A percentile compares a stretch with the other conserved stretches of the same genome.
These are phyloP conservation scores for Acrocalymma vagum DNA, from an alignment of 2,329 filamentous ascomycete species.

Conservation along the genomic window DNA sequence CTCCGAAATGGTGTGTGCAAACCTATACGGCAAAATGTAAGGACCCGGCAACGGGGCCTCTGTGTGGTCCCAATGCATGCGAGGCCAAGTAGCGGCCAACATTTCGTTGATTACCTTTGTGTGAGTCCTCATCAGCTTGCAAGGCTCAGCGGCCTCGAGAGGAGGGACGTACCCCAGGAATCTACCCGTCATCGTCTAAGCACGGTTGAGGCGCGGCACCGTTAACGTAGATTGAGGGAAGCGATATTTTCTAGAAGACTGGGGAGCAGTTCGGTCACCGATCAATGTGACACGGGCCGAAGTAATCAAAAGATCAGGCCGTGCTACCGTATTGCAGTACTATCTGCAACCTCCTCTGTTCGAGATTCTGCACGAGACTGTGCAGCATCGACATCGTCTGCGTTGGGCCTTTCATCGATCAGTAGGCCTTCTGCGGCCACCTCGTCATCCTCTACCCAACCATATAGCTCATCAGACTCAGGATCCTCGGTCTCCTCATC, in stretches of 20 bases:
- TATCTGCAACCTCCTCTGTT: slow-evolving; percentile 27
- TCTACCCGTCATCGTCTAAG: slow-evolving; percentile 24
- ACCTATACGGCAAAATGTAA: slow-evolving; percentile 30
- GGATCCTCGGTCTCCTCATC: slow-evolving; percentile 69
- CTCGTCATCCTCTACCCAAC: slow-evolving; percentile 72
- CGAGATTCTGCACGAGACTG: slow-evolving; percentile 24
- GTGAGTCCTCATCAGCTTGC: slow-evolving; percentile 27
- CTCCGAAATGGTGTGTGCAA: too few relatives aligned
- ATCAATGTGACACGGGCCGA: slow-evolving; percentile 3
- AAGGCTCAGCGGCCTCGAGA: slow-evolving; percentile 1
- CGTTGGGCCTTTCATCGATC: slow-evolving; percentile 37
- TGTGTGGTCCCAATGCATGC: slow-evolving; percentile 14
- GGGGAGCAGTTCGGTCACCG: slow-evolving; percentile 11
- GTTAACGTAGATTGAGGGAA: slow-evolving; percentile 11
- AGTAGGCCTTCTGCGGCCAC: slow-evolving; percentile 52
- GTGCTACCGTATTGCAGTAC: slow-evolving; percentile 35
- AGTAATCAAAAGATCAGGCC: slow-evolving; percentile 27
- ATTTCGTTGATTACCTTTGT: too few relatives aligned
- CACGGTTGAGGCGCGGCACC: slow-evolving; percentile 23
- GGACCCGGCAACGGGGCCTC: slow-evolving; percentile 18
- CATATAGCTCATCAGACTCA: slow-evolving; percentile 72
- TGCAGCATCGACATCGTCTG: slow-evolving; percentile 17
- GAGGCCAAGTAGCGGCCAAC: too few relatives aligned
- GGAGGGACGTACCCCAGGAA: slow-evolving; percentile 14
- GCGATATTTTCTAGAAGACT: slow-evolving; percentile 13